Conservation (phyloP, 345 rosid species). For the Erucastrum elatum region DNA sequence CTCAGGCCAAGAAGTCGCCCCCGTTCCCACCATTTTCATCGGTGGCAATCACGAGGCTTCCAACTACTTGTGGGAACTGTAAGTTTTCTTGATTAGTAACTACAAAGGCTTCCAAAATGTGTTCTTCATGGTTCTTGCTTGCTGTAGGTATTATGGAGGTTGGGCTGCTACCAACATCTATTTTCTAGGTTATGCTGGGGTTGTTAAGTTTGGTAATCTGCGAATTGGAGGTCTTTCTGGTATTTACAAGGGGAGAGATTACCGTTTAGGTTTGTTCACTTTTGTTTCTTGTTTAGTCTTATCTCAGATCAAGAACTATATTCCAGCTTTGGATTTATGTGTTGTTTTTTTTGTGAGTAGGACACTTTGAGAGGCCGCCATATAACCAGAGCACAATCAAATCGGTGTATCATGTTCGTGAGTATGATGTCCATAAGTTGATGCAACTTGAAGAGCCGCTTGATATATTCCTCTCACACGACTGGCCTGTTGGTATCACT, state of each 20-base stretch:
- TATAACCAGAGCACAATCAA: conserved; percentile 64
- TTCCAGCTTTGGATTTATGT: not conserved
- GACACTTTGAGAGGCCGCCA: conserved; percentile 88
- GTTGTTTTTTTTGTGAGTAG: conserved; percentile 43
- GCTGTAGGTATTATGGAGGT: conserved; percentile 85
- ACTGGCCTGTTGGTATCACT: conserved; percentile 93
- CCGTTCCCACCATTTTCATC: conserved; percentile 88
- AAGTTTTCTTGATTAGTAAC: conserved; percentile 28
- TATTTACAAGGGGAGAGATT: conserved; percentile 67
- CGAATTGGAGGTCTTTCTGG: conserved; percentile 95
- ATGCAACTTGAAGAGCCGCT: conserved; percentile 80
- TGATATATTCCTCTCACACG: conserved; percentile 91
- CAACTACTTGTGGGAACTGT: conserved; percentile 93
- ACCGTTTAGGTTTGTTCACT: conserved; percentile 55
- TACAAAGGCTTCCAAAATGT: not conserved
- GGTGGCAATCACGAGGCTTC: conserved; percentile 99
- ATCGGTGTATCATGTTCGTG: conserved; percentile 88
- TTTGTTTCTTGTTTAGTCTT: not conserved
- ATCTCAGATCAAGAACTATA: not conserved
- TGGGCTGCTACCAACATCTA: conserved; percentile 89
- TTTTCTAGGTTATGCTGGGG: conserved; percentile 82
- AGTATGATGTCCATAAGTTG: conserved; percentile 89
- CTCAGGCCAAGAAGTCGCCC: conserved; percentile 77
- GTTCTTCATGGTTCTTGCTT: conserved; percentile 17
- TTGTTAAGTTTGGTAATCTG: conserved; percentile 78